These are phyloP conservation scores for Cladosporium cucumerinum DNA, from an alignment of 2,329 filamentous ascomycete species.

Conservation along the genomic window DNA sequence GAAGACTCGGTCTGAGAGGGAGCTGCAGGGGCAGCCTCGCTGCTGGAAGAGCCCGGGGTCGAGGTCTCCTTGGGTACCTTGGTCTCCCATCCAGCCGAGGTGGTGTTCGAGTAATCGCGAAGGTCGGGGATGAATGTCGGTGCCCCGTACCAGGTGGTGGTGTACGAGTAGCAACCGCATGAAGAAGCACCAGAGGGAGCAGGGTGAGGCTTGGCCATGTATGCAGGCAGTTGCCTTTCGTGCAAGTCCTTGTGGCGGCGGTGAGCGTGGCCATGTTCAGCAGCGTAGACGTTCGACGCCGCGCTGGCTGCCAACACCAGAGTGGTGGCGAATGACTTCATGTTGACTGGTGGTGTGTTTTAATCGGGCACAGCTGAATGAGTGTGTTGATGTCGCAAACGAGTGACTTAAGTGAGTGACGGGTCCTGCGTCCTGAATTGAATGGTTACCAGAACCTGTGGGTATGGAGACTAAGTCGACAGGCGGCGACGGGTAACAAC, in stretches of 20 bases:
- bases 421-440: conserved; percentile 11
- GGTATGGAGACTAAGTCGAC: not conserved
- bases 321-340: conserved; percentile 17
- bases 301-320: conserved; percentile 16
- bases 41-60: conserved; percentile 10
- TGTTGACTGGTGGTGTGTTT: conserved; percentile 11
- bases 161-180: conserved; percentile 73
- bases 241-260: conserved; percentile 18
- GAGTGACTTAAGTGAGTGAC: conserved; percentile 8
- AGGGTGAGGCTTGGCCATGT: conserved; percentile 4
- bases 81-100: conserved; percentile 11
- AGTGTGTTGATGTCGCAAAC: conserved; percentile 13
- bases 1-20: not conserved
- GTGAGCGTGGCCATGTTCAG: conserved; percentile 14
- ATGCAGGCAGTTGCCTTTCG: conserved; percentile 15
- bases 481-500: not conserved
- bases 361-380: conserved; percentile 14
- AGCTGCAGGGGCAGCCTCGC: not conserved
- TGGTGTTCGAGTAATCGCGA: conserved; percentile 13
- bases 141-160: conserved; percentile 66
- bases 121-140: conserved; percentile 42
- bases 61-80: conserved; percentile 17
- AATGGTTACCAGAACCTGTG: conserved; percentile 15
- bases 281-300: conserved; percentile 15
- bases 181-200: conserved; percentile 16